Conservation (phyloP, 495 filamentous ascomycete species). For the Xylaria curta region DNA sequence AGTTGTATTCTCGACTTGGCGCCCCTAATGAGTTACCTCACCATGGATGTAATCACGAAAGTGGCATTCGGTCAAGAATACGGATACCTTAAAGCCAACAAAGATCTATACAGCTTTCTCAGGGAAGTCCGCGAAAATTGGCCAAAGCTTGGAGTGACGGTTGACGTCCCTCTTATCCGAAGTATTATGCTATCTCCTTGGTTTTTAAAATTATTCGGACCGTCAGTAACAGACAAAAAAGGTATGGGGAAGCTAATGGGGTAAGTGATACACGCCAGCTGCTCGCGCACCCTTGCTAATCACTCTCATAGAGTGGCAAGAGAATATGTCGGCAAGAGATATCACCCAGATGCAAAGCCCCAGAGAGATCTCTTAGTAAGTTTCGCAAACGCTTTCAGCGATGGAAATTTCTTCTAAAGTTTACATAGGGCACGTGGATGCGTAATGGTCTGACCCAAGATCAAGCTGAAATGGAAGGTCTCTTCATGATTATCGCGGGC, state of each 20-base stretch:
- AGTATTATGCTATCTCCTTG: conserved; percentile 31
- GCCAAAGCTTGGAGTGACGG: conserved; percentile 25
- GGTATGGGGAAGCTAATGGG: conserved; percentile 34
- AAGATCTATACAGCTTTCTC: conserved; percentile 53
- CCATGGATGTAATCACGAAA: conserved; percentile 52
- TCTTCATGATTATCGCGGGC: conserved; percentile 47
- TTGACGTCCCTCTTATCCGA: conserved; percentile 39
- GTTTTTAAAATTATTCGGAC: conserved; percentile 32
- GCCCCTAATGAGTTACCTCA: conserved; percentile 46
- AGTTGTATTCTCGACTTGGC: conserved; percentile 42
- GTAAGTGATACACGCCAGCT: conserved; percentile 22
- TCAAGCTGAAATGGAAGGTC: conserved; percentile 48
- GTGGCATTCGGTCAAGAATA: conserved; percentile 56
- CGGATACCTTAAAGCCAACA: conserved; percentile 47
- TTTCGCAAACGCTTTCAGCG: conserved; percentile 37
- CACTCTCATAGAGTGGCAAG: conserved; percentile 28
- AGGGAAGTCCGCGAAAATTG: conserved; percentile 39
- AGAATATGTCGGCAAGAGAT: conserved; percentile 37
- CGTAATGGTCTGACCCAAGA: conserved; percentile 47
- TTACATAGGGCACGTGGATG: conserved; percentile 46
- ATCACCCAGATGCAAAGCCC: conserved; percentile 35
- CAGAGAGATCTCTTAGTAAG: conserved; percentile 49
- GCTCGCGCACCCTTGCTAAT: not conserved
- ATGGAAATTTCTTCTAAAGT: conserved; percentile 32
- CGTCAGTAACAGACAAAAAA: conserved; percentile 30